These are phyloP conservation scores for Liriodendron chinense DNA, from an alignment of 164 flowering plant species.

Conservation along the genomic window DNA sequence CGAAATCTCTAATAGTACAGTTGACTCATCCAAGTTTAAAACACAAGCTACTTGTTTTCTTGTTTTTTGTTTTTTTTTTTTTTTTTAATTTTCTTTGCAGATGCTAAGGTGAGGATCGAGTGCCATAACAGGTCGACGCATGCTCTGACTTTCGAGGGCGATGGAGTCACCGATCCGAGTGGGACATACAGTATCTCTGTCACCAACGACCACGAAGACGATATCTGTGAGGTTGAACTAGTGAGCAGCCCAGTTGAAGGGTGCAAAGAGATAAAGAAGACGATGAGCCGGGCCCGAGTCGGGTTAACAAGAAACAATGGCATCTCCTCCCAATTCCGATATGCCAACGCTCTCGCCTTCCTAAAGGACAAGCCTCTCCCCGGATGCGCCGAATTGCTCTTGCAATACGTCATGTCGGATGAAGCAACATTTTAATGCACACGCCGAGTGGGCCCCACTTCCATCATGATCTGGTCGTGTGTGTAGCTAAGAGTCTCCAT, in stretches of 20 bases:
- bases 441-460: no score
- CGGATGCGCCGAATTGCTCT: constrained; percentile 35
- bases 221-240: constrained; percentile 47
- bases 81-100: background rate
- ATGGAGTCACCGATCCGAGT: constrained; percentile 33
- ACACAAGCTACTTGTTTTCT: no score
- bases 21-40: no score
- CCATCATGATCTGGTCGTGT: no score
- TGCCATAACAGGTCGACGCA: constrained; percentile 41
- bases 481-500: no score
- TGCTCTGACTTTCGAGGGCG: constrained; percentile 18
- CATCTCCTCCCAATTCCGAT: constrained; percentile 26
- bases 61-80: no score
- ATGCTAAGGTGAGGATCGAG: constrained; percentile 25
- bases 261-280: constrained; percentile 27
- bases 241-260: constrained; percentile 33
- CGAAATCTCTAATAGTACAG: no score
- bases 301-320: constrained; percentile 50
- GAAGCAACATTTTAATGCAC: background rate
- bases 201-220: constrained; percentile 55
- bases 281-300: constrained; percentile 31
- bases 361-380: constrained; percentile 31
- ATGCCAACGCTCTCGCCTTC: constrained; percentile 56
- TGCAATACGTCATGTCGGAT: background rate
- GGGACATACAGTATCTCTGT: constrained; percentile 38